Conservation (phyloP, 2,329 filamentous ascomycete genomes). For the Fusarium zealandicum region DNA sequence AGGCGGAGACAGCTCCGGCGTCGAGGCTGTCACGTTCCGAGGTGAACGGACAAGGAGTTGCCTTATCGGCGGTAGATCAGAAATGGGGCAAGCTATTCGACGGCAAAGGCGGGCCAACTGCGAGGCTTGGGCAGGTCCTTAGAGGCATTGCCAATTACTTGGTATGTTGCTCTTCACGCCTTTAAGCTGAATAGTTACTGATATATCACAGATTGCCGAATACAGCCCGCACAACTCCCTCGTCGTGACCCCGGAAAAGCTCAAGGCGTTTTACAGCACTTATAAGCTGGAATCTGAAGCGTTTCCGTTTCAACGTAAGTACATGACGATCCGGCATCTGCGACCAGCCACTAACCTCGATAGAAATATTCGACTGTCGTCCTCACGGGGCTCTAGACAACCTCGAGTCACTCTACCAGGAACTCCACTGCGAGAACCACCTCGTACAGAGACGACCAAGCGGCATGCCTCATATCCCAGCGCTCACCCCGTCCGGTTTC, state of each 20-base stretch:
- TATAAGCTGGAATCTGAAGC: constrained; percentile 70
- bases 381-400: constrained; percentile 37
- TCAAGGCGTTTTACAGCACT: constrained; percentile 75
- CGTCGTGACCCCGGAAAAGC: constrained; percentile 78
- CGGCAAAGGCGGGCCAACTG: constrained; percentile 69
- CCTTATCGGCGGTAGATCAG: constrained; percentile 63
- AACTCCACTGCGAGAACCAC: constrained; percentile 67
- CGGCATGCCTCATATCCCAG: constrained; percentile 66
- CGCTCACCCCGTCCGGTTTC: constrained; percentile 72
- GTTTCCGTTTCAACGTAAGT: constrained; percentile 72
- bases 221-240: constrained; percentile 51
- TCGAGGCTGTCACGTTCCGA: constrained; percentile 16
- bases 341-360: constrained; percentile 2
- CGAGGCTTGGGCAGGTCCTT: constrained; percentile 73
- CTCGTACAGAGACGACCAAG: constrained; percentile 63
- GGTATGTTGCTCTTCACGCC: constrained; percentile 53
- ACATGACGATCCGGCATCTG: too few species aligned
- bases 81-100: constrained; percentile 83
- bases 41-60: not conserved
- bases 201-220: constrained; percentile 41
- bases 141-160: constrained; percentile 77
- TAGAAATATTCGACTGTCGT: constrained; percentile 61
- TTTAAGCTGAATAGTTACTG: not conserved
- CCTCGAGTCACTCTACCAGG: constrained; percentile 59
- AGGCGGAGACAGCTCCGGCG: not conserved